Evolutionary conservation across 345 rosid species (phyloP).

Genomic region (Raphanus raphanistrum): DNA sequence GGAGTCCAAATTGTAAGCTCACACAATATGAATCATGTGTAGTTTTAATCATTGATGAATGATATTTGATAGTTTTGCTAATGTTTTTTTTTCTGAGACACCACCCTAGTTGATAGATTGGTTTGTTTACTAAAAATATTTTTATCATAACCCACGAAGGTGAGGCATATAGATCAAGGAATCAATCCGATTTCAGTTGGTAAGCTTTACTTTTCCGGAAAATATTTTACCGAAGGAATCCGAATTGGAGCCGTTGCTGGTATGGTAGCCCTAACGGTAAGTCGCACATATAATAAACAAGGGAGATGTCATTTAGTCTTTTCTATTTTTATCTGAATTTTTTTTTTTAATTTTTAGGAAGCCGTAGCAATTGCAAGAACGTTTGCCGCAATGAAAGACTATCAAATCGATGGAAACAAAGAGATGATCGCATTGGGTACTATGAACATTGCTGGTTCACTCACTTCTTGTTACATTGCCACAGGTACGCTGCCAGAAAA

Average conservation of each 20-base stretch:
- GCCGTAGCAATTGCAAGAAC: conserved; percentile 95
- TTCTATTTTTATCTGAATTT: background rate
- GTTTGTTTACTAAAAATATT: background rate
- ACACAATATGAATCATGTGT: background rate
- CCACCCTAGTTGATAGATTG: background rate
- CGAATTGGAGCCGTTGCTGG: conserved; percentile 80
- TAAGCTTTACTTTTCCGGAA: conserved; percentile 66
- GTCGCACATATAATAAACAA: conserved; percentile 22
- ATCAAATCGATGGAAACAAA: conserved; percentile 92
- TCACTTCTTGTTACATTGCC: conserved; percentile 92
- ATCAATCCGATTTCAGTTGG: conserved; percentile 77
- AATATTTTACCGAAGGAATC: conserved; percentile 60
- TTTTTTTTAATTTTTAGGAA: conserved; percentile 43
- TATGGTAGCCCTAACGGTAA: conserved; percentile 82
- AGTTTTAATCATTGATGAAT: background rate
- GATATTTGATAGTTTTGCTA: background rate
- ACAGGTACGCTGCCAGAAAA: conserved; percentile 52
- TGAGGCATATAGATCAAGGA: conserved; percentile 75
- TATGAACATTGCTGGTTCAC: conserved; percentile 86
- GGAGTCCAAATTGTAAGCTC: conserved; percentile 81
- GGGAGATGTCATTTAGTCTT: background rate
- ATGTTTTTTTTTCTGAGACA: background rate
- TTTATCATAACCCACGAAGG: conserved; percentile 47
- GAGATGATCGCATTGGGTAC: conserved; percentile 96
- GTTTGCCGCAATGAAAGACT: conserved; percentile 90